Evolutionary conservation across 73 alveolate genomes (phyloP).

Genomic region (Blepharisma stoltei): DNA sequence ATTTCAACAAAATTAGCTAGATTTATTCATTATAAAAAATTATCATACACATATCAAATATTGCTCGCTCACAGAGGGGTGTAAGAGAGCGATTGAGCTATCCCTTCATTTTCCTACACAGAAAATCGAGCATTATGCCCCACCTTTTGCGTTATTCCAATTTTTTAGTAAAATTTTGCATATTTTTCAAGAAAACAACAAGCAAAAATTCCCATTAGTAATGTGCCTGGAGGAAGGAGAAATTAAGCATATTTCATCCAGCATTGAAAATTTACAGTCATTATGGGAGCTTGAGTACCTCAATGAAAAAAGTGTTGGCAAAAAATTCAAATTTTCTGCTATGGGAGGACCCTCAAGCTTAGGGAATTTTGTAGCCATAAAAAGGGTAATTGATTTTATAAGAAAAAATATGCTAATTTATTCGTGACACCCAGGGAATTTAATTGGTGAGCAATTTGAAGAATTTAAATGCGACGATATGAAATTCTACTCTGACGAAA

Average conservation of each 20-base stretch:
- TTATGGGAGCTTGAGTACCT: neutral
- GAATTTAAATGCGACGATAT: neutral
- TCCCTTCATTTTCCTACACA: too few relatives aligned
- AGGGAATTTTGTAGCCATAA: too few relatives aligned
- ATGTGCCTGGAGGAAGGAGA: neutral
- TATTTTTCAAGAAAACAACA: neutral
- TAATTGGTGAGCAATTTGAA: neutral
- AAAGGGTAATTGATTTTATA: too few relatives aligned
- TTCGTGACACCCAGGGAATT: too few relatives aligned
- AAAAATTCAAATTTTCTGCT: neutral
- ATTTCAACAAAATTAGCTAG: too few relatives aligned
- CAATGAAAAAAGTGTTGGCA: neutral
- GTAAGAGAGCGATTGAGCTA: too few relatives aligned
- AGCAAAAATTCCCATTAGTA: neutral
- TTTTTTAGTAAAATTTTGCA: neutral
- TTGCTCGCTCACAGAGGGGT: too few relatives aligned
- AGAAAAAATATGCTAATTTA: too few relatives aligned
- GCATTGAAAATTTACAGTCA: neutral
- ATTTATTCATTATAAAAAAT: too few relatives aligned
- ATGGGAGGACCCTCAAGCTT: neutral
- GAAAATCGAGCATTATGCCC: neutral
- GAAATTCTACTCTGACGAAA: slow-evolving; percentile 5
- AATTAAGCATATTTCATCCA: neutral
- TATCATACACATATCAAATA: too few relatives aligned
- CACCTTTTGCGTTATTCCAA: neutral